Evolutionary conservation across 805 yeast genomes (phyloP), one percentile per base, ranked within the genome.

Genomic region (Suhomyces xylopsoci): DNA sequence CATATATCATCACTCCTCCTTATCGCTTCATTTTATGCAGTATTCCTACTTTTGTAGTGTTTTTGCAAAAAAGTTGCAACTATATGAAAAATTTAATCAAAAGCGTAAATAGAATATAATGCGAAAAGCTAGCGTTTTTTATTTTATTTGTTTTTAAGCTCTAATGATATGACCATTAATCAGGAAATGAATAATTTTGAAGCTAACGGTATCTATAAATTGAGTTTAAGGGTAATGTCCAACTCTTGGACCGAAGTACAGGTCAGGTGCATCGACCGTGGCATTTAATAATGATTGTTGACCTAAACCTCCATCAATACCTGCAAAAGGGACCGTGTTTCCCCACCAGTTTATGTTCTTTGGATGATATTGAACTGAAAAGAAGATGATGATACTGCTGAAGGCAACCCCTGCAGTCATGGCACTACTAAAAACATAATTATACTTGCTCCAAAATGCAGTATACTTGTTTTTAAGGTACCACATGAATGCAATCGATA

Each of bases 391-490:
- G 51, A 71, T 59, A 14, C 66, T 56, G 56, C 68, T 56, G 49
- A 70, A 69, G 14, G 74, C 76, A 41, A 70, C 62, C 47, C 75
- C 76, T 2, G 73, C 67, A 41, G 55, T 54, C 61, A 70, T 58
- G 15, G 63, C 70, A 25, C 68, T 69, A 1, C 68, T 55, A 38
- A 68, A 62, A 28, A 69, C 59, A 56, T 64, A 71, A 55, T 67
- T 71, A 55, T 71, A 70, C 60, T 70, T 71, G 46, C 62, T 62
- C 73, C 74, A 71, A 68, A 71, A 71, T 7, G 67, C 54, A 19
- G 56, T 43, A 53, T 64, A 69, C n/a, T 59, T 46, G 51, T 60
- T 65, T 50, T 61, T 68, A 45, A 71, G 54, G 55, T 62, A 66
- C 42, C 50, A 54, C 73, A 71, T 70, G 51, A 66, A 69, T 15